These are phyloP conservation scores for Auricularia sp. DNA, from an alignment of 768 basidiomycete genomes.

Conservation along the genomic window DNA sequence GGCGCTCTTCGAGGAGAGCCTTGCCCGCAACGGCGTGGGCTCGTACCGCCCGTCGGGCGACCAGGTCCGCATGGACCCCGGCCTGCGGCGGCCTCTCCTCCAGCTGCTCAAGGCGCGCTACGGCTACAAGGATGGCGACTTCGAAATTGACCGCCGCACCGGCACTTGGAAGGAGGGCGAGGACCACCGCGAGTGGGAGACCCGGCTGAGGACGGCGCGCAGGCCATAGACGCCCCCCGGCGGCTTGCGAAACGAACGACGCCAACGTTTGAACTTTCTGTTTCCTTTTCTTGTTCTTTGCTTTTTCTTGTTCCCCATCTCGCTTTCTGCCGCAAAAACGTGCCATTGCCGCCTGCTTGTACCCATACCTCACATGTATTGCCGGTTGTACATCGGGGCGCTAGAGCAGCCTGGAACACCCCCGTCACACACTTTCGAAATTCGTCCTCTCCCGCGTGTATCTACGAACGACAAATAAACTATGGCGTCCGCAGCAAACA, in stretches of 20 bases:
- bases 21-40: slow-evolving; percentile 68
- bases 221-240: neutral
- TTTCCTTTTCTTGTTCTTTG: too few relatives aligned
- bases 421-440: too few relatives aligned
- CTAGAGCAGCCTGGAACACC: too few relatives aligned
- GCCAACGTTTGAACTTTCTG: neutral
- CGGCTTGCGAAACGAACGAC: neutral
- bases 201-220: neutral
- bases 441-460: too few relatives aligned
- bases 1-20: slow-evolving; percentile 79
- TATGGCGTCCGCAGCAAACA: too few relatives aligned
- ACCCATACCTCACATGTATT: too few relatives aligned
- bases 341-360: too few relatives aligned
- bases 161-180: slow-evolving; percentile 64
- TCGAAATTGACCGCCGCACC: slow-evolving; percentile 56
- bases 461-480: too few relatives aligned
- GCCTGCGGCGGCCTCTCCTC: slow-evolving; percentile 70
- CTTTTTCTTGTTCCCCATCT: too few relatives aligned
- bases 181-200: slow-evolving; percentile 30
- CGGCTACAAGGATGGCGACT: slow-evolving; percentile 76
- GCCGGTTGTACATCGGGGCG: too few relatives aligned
- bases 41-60: slow-evolving; percentile 71
- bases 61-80: slow-evolving; percentile 81
- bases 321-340: too few relatives aligned
- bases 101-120: slow-evolving; percentile 63